Evolutionary conservation across 2,329 filamentous ascomycete genomes (phyloP), one percentile per base, ranked within the genome.

Genomic region (Venturia oleaginea): DNA sequence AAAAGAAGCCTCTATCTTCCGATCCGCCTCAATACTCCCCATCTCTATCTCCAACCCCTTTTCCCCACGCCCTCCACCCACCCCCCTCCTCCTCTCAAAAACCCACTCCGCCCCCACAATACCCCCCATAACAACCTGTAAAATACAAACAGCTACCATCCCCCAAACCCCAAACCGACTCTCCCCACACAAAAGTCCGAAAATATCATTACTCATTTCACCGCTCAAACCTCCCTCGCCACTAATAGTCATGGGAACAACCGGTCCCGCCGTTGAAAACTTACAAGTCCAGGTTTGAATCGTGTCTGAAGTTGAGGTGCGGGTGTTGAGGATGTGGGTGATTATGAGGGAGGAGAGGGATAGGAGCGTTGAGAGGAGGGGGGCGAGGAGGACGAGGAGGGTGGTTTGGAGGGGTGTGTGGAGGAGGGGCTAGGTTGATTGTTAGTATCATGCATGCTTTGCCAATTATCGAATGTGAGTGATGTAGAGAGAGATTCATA

Each of bases 341-440:
- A 77, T 77, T 68, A 77, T 71, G 59, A 79, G 68, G 34, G 75
- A 76, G 63, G 76, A 71, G 40, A 80, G 71, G 4, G 76, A 71
- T 19, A 79, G 68, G 57, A 79, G 67, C 4, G 73, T 68, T 46
- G 74, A 73, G 0, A 78, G 73, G 3, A 75, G 64, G 4, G 73
- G 71, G 4, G 74, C 73, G 8, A 70, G 69, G 19, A 79, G 68
- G 2, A 73, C 70, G 38, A 77, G 67, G 60, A 51, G 17, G 1
- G 38, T 17, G 11, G 38, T 17, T n/a, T n/a, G n/a, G n/a, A n/a
- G n/a, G n/a, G n/a, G n/a, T n/a, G n/a, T n/a, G n/a, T n/a, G n/a
- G n/a, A n/a, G n/a, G n/a, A n/a, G n/a, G n/a, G n/a, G n/a, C n/a
- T n/a, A n/a, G n/a, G n/a, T n/a, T n/a, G n/a, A n/a, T n/a, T n/a